phyloP scores from a whole-genome alignment of 495 filamentous ascomycete genomes.

The Glonium stellatum region DNA sequence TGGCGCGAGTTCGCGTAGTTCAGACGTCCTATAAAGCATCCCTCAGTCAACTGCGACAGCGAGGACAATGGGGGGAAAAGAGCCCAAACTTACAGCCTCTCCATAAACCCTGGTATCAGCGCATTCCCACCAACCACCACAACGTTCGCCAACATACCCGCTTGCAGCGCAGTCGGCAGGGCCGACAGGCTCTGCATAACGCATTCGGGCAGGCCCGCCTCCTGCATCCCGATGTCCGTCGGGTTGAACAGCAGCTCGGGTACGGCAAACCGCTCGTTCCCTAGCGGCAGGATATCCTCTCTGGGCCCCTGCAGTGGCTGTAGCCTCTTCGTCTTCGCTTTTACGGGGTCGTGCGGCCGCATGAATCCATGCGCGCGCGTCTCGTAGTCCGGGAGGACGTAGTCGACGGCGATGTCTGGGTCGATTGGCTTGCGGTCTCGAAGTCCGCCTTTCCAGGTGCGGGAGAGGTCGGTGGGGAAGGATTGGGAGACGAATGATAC shows the following conservation, averaged over 20 bases:
- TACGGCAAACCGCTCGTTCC: conserved; percentile 86
- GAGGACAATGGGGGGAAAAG: not conserved
- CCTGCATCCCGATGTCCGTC: conserved; percentile 75
- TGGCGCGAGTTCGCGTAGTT: conserved; percentile 67
- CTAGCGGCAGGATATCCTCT: conserved; percentile 79
- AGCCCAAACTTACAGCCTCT: conserved; percentile 48
- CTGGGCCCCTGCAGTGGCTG: conserved; percentile 48
- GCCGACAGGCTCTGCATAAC: conserved; percentile 74
- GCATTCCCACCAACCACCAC: conserved; percentile 84
- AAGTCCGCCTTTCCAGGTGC: conserved; percentile 71
- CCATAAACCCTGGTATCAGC: conserved; percentile 70
- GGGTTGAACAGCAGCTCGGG: conserved; percentile 88
- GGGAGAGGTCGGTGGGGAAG: conserved; percentile 73
- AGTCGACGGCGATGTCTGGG: conserved; percentile 69
- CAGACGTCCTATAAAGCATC: conserved; percentile 48
- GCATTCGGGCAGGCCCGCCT: conserved; percentile 73
- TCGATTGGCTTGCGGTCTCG: conserved; percentile 45
- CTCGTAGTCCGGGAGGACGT: conserved; percentile 89
- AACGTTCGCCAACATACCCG: conserved; percentile 76
- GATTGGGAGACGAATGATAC: conserved; percentile 70
- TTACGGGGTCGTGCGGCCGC: conserved; percentile 65
- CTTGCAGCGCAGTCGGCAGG: conserved; percentile 69
- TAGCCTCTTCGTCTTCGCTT: conserved; percentile 51
- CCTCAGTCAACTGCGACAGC: not conserved
- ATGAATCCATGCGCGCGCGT: conserved; percentile 62